A percentile compares a stretch with the other conserved stretches of the same genome.
Conservation (phyloP, 805 yeast genomes). For the Wickerhamiella nectarea region DNA sequence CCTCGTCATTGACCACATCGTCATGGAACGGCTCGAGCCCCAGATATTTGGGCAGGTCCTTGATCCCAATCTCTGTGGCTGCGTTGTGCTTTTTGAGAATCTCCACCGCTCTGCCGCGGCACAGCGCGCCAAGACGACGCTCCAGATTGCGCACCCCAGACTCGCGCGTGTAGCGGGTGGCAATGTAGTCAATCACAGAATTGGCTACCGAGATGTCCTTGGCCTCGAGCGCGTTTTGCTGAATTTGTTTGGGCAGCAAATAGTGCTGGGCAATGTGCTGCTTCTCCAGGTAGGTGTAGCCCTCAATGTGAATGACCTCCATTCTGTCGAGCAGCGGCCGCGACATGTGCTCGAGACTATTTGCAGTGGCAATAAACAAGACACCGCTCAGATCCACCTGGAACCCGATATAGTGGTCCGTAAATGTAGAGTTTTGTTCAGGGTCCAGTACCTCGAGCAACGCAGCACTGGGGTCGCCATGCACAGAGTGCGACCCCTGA, state of each 20-base stretch:
- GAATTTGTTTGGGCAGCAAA: constrained; percentile 61
- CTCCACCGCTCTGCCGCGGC: constrained; percentile 65
- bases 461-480: constrained; percentile 87
- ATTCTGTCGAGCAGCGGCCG: constrained; percentile 71
- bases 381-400: constrained; percentile 75
- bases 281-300: constrained; percentile 71
- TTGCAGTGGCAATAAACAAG: constrained; percentile 75
- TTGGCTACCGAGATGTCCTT: constrained; percentile 36
- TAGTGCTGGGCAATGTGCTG: constrained; percentile 53
- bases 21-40: constrained; percentile 47
- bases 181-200: constrained; percentile 45
- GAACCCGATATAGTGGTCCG: constrained; percentile 74
- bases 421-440: constrained; percentile 65
- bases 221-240: constrained; percentile 46
- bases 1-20: constrained; percentile 28
- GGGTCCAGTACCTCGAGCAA: constrained; percentile 80
- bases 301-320: constrained; percentile 66
- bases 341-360: constrained; percentile 55
- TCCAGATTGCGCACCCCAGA: constrained; percentile 78
- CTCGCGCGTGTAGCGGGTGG: constrained; percentile 63
- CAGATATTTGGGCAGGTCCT: constrained; percentile 52
- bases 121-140: constrained; percentile 57
- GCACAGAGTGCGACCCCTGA: constrained; percentile 36
- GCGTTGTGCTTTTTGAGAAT: constrained; percentile 19
- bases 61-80: constrained; percentile 18